Conservation (phyloP, 495 filamentous ascomycete species). For the Tricharina praecox region DNA sequence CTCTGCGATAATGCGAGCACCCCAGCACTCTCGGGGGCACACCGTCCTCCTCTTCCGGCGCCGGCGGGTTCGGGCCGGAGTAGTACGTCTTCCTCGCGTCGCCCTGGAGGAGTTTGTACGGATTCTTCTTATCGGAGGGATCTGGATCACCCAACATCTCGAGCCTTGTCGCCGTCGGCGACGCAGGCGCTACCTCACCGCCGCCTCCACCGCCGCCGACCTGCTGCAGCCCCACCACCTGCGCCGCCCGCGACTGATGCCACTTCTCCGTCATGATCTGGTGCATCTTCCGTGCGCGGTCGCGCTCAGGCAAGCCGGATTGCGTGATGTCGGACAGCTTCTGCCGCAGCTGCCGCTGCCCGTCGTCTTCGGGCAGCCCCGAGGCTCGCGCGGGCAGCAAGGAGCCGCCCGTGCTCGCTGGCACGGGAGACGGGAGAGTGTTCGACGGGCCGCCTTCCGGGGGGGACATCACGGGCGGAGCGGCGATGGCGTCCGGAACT, state of each 20-base stretch:
- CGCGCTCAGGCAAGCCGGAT: slow-evolving; percentile 42
- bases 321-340: slow-evolving; percentile 64
- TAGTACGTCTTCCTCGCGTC: slow-evolving; percentile 38
- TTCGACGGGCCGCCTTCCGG: slow-evolving; percentile 3
- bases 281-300: slow-evolving; percentile 77
- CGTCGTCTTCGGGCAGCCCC: slow-evolving; percentile 75
- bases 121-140: slow-evolving; percentile 31
- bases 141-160: slow-evolving; percentile 21
- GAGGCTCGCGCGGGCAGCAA: slow-evolving; percentile 17
- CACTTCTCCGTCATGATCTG: slow-evolving; percentile 67
- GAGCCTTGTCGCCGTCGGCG: slow-evolving; percentile 28
- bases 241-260: slow-evolving; percentile 30
- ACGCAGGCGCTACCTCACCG: slow-evolving; percentile 27
- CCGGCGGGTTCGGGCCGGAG: slow-evolving; percentile 29
- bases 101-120: slow-evolving; percentile 49
- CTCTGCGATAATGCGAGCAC: slow-evolving; percentile 84
- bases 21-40: slow-evolving; percentile 42
- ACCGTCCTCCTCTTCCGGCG: slow-evolving; percentile 30
- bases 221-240: slow-evolving; percentile 12
- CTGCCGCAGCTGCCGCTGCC: slow-evolving; percentile 57
- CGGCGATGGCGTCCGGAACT: not conserved
- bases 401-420: no score
- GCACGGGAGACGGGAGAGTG: no score
- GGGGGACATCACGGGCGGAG: not conserved
- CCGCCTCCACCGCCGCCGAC: slow-evolving; percentile 18